phyloP scores from a whole-genome alignment of 2,329 filamentous ascomycete genomes.

The Aspergillus fumigatiaffinis region DNA sequence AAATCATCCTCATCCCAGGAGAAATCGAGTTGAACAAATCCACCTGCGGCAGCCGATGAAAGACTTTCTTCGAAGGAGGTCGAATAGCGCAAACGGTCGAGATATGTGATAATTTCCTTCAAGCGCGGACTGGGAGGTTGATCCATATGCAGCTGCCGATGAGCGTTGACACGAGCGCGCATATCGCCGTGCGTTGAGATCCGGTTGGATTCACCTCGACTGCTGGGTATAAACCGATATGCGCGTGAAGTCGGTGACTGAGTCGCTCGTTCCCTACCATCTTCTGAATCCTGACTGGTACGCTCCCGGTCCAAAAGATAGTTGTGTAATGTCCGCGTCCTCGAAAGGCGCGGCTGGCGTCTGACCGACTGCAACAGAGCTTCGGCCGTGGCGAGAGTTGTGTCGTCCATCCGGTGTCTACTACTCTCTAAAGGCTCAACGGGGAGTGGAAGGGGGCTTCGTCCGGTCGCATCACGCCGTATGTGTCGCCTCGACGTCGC shows the following conservation, averaged over 20 bases:
- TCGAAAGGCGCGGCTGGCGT: conserved; percentile 36
- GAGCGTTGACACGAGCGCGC: conserved; percentile 32
- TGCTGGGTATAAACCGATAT: conserved; percentile 31
- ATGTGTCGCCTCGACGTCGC: conserved; percentile 19
- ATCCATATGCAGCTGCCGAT: conserved; percentile 34
- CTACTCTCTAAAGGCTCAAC: conserved; percentile 23
- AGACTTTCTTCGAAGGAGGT: conserved; percentile 53
- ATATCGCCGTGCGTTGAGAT: conserved; percentile 31
- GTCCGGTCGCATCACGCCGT: conserved; percentile 20
- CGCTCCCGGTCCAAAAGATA: conserved; percentile 36
- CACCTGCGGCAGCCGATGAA: conserved; percentile 49
- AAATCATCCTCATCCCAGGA: conserved; percentile 54
- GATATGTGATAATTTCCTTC: conserved; percentile 59
- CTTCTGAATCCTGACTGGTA: conserved; percentile 21
- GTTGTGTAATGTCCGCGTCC: conserved; percentile 37
- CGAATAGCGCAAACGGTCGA: conserved; percentile 55
- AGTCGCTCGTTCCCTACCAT: conserved; percentile 16
- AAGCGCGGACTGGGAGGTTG: conserved; percentile 39
- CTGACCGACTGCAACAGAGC: conserved; percentile 40
- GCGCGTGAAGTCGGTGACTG: conserved; percentile 20
- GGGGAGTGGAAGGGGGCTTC: conserved; percentile 14
- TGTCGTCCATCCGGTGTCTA: conserved; percentile 18
- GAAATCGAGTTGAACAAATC: conserved; percentile 51
- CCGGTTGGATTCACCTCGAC: conserved; percentile 25
- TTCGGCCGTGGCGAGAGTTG: conserved; percentile 32